Evolutionary conservation across 2,329 filamentous ascomycete species (phyloP).

Genomic region (Herpotrichia juniperi): DNA sequence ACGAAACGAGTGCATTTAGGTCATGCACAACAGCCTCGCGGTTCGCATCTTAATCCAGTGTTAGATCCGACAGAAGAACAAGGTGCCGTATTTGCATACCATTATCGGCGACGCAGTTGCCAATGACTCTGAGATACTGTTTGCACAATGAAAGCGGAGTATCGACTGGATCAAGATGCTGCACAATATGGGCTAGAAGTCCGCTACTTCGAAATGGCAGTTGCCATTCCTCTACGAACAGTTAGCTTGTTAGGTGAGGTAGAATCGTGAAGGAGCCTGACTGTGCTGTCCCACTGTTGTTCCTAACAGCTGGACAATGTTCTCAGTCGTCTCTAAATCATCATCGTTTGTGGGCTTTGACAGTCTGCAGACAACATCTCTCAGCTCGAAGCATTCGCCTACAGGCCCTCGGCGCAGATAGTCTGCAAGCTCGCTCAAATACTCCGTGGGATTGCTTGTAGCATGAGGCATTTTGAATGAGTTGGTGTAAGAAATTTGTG

Average conservation of each 20-base stretch:
- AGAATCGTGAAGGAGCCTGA: conserved; percentile 13
- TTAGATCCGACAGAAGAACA: conserved; percentile 17
- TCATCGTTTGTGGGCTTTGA: conserved; percentile 13
- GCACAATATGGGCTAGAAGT: conserved; percentile 34
- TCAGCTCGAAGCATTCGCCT: conserved; percentile 9
- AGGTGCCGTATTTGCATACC: conserved; percentile 24
- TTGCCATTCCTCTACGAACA: conserved; percentile 35
- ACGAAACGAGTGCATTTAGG: conserved; percentile 33
- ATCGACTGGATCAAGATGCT: conserved; percentile 26
- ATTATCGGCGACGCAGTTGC: conserved; percentile 46
- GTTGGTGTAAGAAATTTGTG: background rate
- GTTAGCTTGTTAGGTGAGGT: conserved; percentile 28
- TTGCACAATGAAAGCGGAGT: conserved; percentile 28
- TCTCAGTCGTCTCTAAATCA: conserved; percentile 19
- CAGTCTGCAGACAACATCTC: conserved; percentile 21
- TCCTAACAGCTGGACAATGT: conserved; percentile 32
- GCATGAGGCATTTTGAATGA: conserved; percentile 20
- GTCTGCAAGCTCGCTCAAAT: conserved; percentile 21
- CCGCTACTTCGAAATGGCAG: conserved; percentile 30
- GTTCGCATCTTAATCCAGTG: conserved; percentile 33
- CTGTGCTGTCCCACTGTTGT: conserved; percentile 41
- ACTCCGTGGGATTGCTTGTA: conserved; percentile 22
- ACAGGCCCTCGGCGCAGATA: conserved; percentile 12
- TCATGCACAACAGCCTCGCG: conserved; percentile 32
- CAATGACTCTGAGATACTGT: conserved; percentile 45